These are phyloP conservation scores for Tetragonia tetragonoides DNA, from an alignment of 148 eudicot species.

Conservation along the genomic window DNA sequence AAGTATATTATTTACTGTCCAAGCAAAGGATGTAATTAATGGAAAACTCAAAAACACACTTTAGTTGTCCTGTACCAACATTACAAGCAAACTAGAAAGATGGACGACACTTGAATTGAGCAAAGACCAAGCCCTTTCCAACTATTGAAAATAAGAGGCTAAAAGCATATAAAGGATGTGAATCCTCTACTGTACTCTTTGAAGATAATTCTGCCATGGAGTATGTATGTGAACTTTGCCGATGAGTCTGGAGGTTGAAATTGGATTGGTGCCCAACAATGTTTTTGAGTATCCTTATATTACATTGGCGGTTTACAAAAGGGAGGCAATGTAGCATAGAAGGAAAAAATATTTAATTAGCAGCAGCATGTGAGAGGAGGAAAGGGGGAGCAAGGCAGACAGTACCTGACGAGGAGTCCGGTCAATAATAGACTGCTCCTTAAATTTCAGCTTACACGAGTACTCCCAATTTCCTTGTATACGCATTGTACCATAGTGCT, in stretches of 20 bases:
- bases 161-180: too few relatives aligned
- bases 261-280: neutral
- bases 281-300: neutral
- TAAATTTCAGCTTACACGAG: constrained; percentile 80
- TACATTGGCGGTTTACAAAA: neutral
- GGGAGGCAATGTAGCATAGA: neutral
- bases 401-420: constrained; percentile 92
- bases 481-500: constrained; percentile 94
- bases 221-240: neutral
- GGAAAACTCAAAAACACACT: too few relatives aligned
- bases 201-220: neutral
- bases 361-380: neutral
- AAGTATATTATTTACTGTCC: too few relatives aligned
- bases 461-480: constrained; percentile 69
- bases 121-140: too few relatives aligned
- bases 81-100: too few relatives aligned
- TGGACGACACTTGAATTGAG: too few relatives aligned
- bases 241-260: neutral
- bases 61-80: too few relatives aligned
- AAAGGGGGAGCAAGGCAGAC: constrained; percentile 13
- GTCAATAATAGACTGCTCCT: constrained; percentile 93
- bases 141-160: too few relatives aligned
- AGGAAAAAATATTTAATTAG: neutral
- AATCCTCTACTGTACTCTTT: neutral
- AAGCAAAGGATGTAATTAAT: too few relatives aligned